phyloP scores from a whole-genome alignment of 2,329 filamentous ascomycete species.

The Aspergillus udagawae region DNA sequence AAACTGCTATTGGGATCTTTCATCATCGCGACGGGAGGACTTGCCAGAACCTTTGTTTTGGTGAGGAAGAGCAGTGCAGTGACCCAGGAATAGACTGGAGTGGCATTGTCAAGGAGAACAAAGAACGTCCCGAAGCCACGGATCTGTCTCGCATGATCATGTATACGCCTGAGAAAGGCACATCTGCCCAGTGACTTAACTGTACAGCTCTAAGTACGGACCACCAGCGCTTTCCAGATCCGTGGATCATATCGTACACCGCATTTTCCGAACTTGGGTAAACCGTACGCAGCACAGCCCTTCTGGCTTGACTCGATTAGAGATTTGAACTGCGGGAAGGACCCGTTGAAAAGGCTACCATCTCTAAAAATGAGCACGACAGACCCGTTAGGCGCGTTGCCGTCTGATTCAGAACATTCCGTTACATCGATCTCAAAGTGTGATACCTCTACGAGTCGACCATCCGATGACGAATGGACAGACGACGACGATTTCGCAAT shows the following conservation, averaged over 20 bases:
- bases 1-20: neutral
- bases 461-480: constrained; percentile 2
- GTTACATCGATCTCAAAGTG: neutral
- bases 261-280: neutral
- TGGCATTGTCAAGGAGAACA: neutral
- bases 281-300: neutral
- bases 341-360: neutral
- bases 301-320: neutral
- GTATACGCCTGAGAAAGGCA: neutral
- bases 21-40: neutral
- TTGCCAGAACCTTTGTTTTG: neutral
- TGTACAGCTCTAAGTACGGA: neutral
- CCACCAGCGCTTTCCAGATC: neutral
- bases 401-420: neutral
- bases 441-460: neutral
- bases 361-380: neutral
- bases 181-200: neutral
- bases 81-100: neutral
- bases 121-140: neutral
- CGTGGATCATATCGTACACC: neutral
- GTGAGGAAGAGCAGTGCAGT: neutral
- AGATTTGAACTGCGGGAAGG: neutral
- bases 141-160: neutral
- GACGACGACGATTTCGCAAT: constrained; percentile 14
- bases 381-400: neutral